Percentiles rank a stretch among this genome's conserved stretches.
Evolutionary conservation across 1,284 basidiomycete genomes (phyloP).

Genomic region (Coniferiporia sulphurascens): DNA sequence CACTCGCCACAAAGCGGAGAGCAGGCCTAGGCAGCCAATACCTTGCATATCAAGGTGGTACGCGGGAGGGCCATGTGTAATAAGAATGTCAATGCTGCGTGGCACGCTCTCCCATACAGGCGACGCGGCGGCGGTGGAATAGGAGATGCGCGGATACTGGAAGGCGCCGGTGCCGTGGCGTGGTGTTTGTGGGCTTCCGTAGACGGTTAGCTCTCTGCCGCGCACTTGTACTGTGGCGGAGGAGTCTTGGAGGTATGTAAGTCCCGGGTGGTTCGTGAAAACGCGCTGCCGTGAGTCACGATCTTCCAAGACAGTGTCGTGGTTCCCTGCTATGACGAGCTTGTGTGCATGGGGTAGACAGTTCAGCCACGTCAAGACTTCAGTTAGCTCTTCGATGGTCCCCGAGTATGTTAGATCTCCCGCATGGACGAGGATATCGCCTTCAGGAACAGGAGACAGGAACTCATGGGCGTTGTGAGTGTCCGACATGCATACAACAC

Average conservation of each 20-base stretch:
- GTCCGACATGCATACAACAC: constrained; percentile 22
- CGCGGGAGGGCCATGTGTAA: constrained; percentile 38
- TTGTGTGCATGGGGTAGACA: constrained; percentile 34
- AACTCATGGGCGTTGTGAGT: constrained; percentile 15
- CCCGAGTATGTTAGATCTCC: constrained; percentile 21
- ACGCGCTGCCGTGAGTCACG: neutral
- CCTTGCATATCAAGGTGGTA: constrained; percentile 28
- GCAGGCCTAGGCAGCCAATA: constrained; percentile 22
- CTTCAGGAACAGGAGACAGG: constrained; percentile 13
- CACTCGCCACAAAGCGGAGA: constrained; percentile 29
- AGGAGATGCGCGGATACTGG: constrained; percentile 30
- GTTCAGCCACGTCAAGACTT: constrained; percentile 23
- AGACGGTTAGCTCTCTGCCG: constrained; percentile 28
- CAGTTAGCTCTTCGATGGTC: constrained; percentile 16
- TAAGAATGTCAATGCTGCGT: constrained; percentile 32
- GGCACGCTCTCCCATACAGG: constrained; percentile 27
- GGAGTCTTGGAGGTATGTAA: constrained; percentile 31
- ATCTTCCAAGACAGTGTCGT: constrained; percentile 29
- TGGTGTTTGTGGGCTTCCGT: constrained; percentile 35
- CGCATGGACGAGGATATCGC: constrained; percentile 22
- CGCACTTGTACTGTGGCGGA: constrained; percentile 24
- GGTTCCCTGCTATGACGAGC: constrained; percentile 39
- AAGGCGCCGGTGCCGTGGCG: constrained; percentile 31
- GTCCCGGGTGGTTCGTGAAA: constrained; percentile 18
- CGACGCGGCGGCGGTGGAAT: constrained; percentile 9